Conservation (phyloP, 805 yeast genomes). For the Yamadazyma kitorensis region DNA sequence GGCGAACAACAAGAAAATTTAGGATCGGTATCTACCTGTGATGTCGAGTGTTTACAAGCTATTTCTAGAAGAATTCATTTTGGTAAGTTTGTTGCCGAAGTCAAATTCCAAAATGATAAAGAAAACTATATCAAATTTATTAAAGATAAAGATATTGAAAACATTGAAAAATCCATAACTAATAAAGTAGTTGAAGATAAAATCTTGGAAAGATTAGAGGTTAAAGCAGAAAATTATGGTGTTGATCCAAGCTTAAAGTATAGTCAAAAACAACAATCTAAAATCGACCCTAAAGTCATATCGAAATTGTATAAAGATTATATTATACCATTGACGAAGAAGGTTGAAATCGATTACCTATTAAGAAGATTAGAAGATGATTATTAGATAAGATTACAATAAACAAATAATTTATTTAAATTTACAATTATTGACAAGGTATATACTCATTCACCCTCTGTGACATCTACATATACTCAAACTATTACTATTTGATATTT, state of each 20-base stretch:
- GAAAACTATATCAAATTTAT: conserved; percentile 66
- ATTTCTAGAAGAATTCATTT: conserved; percentile 91
- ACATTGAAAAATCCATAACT: conserved; percentile 79
- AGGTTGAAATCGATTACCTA: conserved; percentile 91
- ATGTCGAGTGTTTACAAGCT: conserved; percentile 84
- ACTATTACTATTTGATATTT: no score
- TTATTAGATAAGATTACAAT: conserved; percentile 4
- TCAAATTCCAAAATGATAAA: conserved; percentile 73
- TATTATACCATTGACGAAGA: conserved; percentile 91
- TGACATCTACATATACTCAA: no score
- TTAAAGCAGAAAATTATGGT: conserved; percentile 84
- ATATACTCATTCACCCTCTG: no score
- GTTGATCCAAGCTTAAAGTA: conserved; percentile 78
- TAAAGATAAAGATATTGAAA: conserved; percentile 58
- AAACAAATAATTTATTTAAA: no score
- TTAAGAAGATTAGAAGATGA: conserved; percentile 74
- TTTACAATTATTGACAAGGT: no score
- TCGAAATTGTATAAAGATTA: conserved; percentile 82
- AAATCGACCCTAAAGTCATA: conserved; percentile 77
- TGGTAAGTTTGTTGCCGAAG: conserved; percentile 97
- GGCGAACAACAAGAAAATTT: conserved; percentile 82
- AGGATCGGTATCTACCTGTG: conserved; percentile 83
- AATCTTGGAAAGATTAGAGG: conserved; percentile 72
- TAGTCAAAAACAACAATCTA: conserved; percentile 64
- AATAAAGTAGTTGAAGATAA: conserved; percentile 82